Percentiles rank a stretch among this genome's conserved stretches.
phyloP scores from a whole-genome alignment of 306 rosid species.

The Hippophae gyantsensis region DNA sequence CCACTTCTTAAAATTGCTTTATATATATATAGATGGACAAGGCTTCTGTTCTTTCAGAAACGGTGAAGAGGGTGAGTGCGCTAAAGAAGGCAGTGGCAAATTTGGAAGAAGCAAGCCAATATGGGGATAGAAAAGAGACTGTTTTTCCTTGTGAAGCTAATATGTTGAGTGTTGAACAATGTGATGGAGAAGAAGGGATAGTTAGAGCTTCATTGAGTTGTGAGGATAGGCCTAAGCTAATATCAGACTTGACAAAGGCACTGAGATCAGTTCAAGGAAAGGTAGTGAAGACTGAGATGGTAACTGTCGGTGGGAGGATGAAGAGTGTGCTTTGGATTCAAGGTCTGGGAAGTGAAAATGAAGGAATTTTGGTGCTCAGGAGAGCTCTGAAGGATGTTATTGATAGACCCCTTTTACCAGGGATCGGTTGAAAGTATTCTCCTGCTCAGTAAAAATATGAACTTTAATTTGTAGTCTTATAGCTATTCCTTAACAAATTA shows the following conservation, averaged over 20 bases:
- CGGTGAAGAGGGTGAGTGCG: slow-evolving; percentile 43
- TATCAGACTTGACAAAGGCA: slow-evolving; percentile 36
- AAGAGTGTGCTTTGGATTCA: slow-evolving; percentile 47
- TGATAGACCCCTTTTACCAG: slow-evolving; percentile 19
- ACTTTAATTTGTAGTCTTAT: too few species aligned
- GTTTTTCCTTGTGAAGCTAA: slow-evolving; percentile 42
- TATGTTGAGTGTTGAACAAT: slow-evolving; percentile 30
- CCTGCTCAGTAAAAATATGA: too few species aligned
- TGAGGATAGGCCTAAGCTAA: slow-evolving; percentile 47
- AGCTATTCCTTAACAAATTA: too few species aligned
- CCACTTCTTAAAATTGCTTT: neutral
- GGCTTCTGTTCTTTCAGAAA: slow-evolving; percentile 51
- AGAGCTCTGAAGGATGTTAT: slow-evolving; percentile 35
- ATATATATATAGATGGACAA: slow-evolving; percentile 46
- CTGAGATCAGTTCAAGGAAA: slow-evolving; percentile 31
- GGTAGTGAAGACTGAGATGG: slow-evolving; percentile 57
- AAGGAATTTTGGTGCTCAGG: slow-evolving; percentile 31
- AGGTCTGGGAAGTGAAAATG: slow-evolving; percentile 32
- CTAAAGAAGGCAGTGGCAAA: slow-evolving; percentile 36
- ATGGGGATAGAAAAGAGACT: slow-evolving; percentile 9
- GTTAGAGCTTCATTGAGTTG: slow-evolving; percentile 51
- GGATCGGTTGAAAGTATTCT: neutral
- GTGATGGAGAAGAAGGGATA: slow-evolving; percentile 25
- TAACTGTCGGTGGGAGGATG: slow-evolving; percentile 53
- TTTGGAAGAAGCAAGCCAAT: slow-evolving; percentile 22